Conservation (phyloP, 1,284 basidiomycete genomes). For the Ceraceosorus guamensis region DNA sequence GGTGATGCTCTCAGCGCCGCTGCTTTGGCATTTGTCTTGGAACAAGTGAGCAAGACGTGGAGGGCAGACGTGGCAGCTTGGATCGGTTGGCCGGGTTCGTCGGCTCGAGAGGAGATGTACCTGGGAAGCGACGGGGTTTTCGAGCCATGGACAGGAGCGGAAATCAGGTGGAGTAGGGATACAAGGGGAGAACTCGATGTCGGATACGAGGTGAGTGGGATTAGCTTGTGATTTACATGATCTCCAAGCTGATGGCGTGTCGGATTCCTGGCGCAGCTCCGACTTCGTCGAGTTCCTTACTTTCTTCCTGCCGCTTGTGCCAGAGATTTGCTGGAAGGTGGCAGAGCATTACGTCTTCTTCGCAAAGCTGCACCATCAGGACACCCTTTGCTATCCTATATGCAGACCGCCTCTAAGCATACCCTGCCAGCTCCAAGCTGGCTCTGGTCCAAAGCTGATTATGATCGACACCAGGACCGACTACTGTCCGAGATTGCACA, state of each 20-base stretch:
- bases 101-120: not conserved
- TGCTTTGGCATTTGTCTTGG: conserved; percentile 16
- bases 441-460: too few species aligned
- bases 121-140: conserved; percentile 3
- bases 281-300: conserved; percentile 23
- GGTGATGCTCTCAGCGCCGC: conserved; percentile 17
- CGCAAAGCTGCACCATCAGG: conserved; percentile 26
- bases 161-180: conserved; percentile 28
- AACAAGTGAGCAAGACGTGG: conserved; percentile 22
- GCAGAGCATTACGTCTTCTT: conserved; percentile 25
- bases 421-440: too few species aligned
- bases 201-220: conserved; percentile 17
- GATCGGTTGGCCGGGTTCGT: conserved; percentile 28
- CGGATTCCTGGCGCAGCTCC: conserved; percentile 6
- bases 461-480: too few species aligned
- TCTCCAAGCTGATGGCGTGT: not conserved
- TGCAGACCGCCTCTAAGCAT: too few species aligned
- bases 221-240: not conserved
- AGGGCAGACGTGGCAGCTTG: conserved; percentile 19
- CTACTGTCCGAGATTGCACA: too few species aligned
- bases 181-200: conserved; percentile 30
- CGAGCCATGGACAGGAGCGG: conserved; percentile 25
- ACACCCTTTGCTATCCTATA: conserved; percentile 22
- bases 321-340: conserved; percentile 26
- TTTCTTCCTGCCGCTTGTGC: conserved; percentile 22